Evolutionary conservation across 768 basidiomycete genomes (phyloP).

Genomic region (Kwoniella sp.): DNA sequence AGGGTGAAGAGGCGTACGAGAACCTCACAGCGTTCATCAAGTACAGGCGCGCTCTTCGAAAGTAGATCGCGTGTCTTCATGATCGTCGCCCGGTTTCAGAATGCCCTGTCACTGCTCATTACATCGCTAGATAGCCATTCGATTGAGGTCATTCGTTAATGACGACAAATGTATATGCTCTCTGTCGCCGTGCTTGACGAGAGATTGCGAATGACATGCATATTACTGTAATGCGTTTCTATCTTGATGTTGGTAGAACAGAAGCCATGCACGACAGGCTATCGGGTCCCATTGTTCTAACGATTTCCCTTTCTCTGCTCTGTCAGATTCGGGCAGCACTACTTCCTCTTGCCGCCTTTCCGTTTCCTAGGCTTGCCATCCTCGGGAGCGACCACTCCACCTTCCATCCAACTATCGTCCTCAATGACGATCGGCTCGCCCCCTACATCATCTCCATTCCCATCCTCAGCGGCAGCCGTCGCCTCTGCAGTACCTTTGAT

Average conservation of each 20-base stretch:
- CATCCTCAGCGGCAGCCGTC: background rate
- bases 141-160: too few species aligned
- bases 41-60: conserved; percentile 52
- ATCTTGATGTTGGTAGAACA: too few species aligned
- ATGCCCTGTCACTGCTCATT: background rate
- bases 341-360: conserved; percentile 28
- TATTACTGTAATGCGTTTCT: too few species aligned
- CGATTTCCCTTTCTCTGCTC: too few species aligned
- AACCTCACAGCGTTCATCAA: conserved; percentile 58
- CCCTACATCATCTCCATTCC: conserved; percentile 9
- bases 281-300: too few species aligned
- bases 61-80: conserved; percentile 9
- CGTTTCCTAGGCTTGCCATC: conserved; percentile 25
- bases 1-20: conserved; percentile 58
- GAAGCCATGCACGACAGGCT: too few species aligned
- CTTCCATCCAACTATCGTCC: conserved; percentile 47
- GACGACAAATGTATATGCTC: too few species aligned
- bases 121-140: too few species aligned
- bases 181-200: too few species aligned
- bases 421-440: conserved; percentile 22
- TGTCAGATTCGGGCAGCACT: too few species aligned
- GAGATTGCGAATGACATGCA: too few species aligned
- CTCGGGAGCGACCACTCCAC: conserved; percentile 20
- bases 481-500: conserved; percentile 19
- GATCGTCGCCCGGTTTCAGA: background rate